phyloP scores from a whole-genome alignment of 305 asterid species.

The Coffea humblotiana region DNA sequence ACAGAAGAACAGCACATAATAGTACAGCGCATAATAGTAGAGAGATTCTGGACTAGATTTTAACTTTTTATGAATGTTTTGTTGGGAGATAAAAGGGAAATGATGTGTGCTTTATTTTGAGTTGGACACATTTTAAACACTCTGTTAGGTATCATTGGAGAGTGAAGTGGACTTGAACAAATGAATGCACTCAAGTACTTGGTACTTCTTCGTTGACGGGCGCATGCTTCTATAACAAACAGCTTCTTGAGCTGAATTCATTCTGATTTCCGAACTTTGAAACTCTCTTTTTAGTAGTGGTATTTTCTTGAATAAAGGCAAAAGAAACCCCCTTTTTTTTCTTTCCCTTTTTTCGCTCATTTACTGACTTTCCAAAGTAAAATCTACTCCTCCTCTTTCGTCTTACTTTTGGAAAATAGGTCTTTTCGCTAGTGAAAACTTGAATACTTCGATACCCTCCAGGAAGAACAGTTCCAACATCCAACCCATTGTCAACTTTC shows the following conservation, averaged over 20 bases:
- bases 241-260: constrained; percentile 23
- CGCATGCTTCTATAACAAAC: background rate
- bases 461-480: constrained; percentile 9
- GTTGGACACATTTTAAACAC: background rate
- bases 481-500: constrained; percentile 30
- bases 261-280: constrained; percentile 26
- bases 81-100: background rate
- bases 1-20: background rate
- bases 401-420: constrained; percentile 27
- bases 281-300: constrained; percentile 21
- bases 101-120: constrained; percentile 2
- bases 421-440: constrained; percentile 26
- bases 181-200: constrained; percentile 7
- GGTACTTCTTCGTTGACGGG: background rate
- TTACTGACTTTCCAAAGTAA: constrained; percentile 30
- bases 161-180: constrained; percentile 21
- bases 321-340: constrained; percentile 1
- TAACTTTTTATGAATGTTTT: background rate
- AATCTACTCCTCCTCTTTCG: constrained; percentile 18
- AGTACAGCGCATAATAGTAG: background rate
- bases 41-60: background rate
- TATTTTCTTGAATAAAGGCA: constrained; percentile 41
- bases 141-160: constrained; percentile 1
- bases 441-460: constrained; percentile 4
- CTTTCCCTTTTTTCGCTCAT: constrained; percentile 18